Evolutionary conservation across 108 stramenopile genomes (phyloP).

Genomic region (Stephanodiscus minutulus): DNA sequence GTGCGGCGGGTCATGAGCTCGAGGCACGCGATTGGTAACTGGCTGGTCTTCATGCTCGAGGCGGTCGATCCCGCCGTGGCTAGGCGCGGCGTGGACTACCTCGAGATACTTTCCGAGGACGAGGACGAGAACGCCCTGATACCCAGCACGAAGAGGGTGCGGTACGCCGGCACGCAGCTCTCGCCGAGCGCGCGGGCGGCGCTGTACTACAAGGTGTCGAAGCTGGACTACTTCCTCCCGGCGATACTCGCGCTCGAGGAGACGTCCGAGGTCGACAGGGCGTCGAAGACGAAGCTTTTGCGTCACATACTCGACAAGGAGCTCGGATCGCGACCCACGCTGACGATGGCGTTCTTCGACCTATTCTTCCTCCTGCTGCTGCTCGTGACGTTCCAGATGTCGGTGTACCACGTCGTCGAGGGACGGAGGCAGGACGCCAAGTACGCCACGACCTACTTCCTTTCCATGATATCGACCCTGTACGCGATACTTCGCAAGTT

Average conservation of each 20-base stretch:
- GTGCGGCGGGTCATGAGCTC: slow-evolving; percentile 46
- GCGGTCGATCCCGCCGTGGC: slow-evolving; percentile 50
- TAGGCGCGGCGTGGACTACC: slow-evolving; percentile 51
- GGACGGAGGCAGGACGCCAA: slow-evolving; percentile 21
- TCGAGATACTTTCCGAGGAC: slow-evolving; percentile 53
- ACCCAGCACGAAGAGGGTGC: slow-evolving; percentile 44
- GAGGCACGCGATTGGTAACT: slow-evolving; percentile 47
- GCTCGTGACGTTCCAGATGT: slow-evolving; percentile 50
- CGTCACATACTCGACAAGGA: slow-evolving; percentile 51
- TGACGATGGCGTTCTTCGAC: slow-evolving; percentile 54
- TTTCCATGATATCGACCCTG: slow-evolving; percentile 44
- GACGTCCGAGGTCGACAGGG: slow-evolving; percentile 46
- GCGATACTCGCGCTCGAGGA: slow-evolving; percentile 51
- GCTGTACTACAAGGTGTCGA: slow-evolving; percentile 48
- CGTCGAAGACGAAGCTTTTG: slow-evolving; percentile 45
- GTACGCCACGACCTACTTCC: slow-evolving; percentile 40
- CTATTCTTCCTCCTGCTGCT: slow-evolving; percentile 43
- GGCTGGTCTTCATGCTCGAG: slow-evolving; percentile 61
- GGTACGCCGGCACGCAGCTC: slow-evolving; percentile 49
- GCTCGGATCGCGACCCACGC: slow-evolving; percentile 40
- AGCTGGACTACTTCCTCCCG: slow-evolving; percentile 51
- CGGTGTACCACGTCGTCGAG: slow-evolving; percentile 47
- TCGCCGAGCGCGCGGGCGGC: slow-evolving; percentile 32
- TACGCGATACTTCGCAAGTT: slow-evolving; percentile 48
- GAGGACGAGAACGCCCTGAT: slow-evolving; percentile 51